Base-by-base conservation (phyloP, 306 rosid species). In the Prunus campanulata region DNA sequence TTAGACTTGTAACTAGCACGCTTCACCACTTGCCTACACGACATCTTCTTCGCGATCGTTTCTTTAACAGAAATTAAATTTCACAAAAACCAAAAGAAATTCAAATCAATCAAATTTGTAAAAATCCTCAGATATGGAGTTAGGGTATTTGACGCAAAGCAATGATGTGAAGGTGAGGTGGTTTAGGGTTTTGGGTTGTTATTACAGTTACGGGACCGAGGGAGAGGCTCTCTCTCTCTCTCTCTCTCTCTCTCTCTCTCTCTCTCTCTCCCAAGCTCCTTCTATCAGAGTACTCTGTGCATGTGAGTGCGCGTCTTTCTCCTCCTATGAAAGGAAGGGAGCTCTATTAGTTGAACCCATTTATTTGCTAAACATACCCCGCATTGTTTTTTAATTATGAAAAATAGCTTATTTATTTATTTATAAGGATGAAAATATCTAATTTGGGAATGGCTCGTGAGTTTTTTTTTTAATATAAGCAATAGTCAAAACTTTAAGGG, bases 1-100 rank as follows among this genome's bases (percentile, higher is more conserved):
- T 89, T 78, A 65, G 82, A 30, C 90, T 94, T 94, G 88, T 90
- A 94, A 69, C 86, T 92, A 61, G 90, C 97, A 74, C 95, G 89
- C 85, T 90, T 90, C 27, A 85, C 84, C 16, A 89, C 90, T 79
- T 87, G 87, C 52, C 84, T 75, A 1, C 80, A 74, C 55, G 93
- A 87, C 98, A 92, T 93, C 44, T 66, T 61, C 64, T 59, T 15
- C 24, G 48, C 24, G 14, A 65, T 18, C 8, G 69, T 14, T 8
- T 48, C 57, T 16, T 39, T 39, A 39, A 49, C 6, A 11, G 39
- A 16, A 30, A 65, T 15, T 8, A 35, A 10, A 18, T 35, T 35
- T 65, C 49, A 18, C n/a, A 65, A 35, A 32, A 65, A 29, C 10
- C 22, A 29, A 62, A 63, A 63, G 12, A 15, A 63, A 6, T 63